These are phyloP conservation scores for Mortierella polycephala DNA, from an alignment of 371 early-diverging fungal species.

Conservation along the genomic window DNA sequence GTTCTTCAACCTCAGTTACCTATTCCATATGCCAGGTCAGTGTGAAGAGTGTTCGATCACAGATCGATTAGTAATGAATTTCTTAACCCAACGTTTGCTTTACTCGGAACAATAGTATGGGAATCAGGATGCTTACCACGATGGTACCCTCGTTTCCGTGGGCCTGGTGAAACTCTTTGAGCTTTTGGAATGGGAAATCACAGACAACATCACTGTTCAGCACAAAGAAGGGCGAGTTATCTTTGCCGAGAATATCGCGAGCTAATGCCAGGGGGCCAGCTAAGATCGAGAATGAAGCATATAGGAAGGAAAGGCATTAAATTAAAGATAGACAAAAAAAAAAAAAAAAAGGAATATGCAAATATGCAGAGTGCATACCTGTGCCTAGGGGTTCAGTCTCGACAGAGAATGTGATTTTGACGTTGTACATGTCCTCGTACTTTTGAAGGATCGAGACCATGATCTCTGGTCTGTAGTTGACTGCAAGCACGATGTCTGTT, in stretches of 20 bases:
- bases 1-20: conserved; percentile 98
- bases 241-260: conserved; percentile 88
- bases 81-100: background rate
- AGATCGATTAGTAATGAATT: background rate
- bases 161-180: conserved; percentile 85
- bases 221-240: conserved; percentile 96
- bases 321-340: too few species aligned
- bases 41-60: background rate
- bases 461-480: conserved; percentile 98
- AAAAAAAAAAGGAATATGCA: background rate
- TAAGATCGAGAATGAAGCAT: background rate
- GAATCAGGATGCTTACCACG: conserved; percentile 61
- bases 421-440: conserved; percentile 87
- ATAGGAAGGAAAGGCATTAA: too few species aligned
- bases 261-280: conserved; percentile 99
- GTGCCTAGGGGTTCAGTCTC: conserved; percentile 98
- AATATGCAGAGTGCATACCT: conserved; percentile 50
- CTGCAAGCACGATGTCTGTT: conserved; percentile 97
- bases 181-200: conserved; percentile 94
- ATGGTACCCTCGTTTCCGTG: conserved; percentile 96
- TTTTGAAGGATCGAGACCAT: conserved; percentile 90
- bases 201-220: conserved; percentile 99
- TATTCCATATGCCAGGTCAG: conserved; percentile 29
- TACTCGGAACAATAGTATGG: conserved; percentile 1
- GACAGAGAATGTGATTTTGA: conserved; percentile 97